Evolutionary conservation across 129 eudicot genomes (phyloP).

Genomic region (Helichrysum umbraculigerum): DNA sequence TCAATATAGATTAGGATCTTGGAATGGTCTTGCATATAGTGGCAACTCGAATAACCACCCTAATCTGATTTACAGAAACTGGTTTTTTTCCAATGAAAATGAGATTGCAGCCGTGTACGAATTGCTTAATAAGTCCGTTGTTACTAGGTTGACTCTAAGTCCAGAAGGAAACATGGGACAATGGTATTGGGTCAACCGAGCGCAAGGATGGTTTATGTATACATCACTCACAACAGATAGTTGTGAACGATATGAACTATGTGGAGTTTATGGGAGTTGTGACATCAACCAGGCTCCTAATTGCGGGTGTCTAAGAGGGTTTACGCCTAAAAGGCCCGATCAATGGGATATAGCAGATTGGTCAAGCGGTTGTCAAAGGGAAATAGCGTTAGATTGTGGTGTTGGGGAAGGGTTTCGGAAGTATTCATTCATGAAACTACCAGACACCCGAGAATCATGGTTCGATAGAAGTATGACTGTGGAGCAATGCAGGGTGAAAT

Average conservation of each 20-base stretch:
- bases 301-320: slow-evolving; percentile 44
- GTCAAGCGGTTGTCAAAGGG: slow-evolving; percentile 45
- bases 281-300: slow-evolving; percentile 26
- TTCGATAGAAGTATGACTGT: slow-evolving; percentile 23
- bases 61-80: neutral
- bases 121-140: neutral
- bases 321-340: slow-evolving; percentile 28
- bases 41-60: neutral
- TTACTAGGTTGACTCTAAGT: neutral
- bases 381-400: slow-evolving; percentile 28
- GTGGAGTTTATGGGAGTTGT: slow-evolving; percentile 47
- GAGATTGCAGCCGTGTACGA: neutral
- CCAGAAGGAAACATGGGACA: neutral
- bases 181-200: neutral
- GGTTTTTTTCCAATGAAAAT: neutral
- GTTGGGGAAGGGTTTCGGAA: slow-evolving; percentile 40
- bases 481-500: slow-evolving; percentile 35
- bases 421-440: slow-evolving; percentile 35
- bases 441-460: slow-evolving; percentile 33
- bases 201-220: neutral
- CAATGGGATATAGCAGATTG: slow-evolving; percentile 45
- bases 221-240: neutral
- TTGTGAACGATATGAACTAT: slow-evolving; percentile 4
- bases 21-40: neutral
- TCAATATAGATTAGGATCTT: neutral